Evolutionary conservation across 345 rosid species (phyloP).

Genomic region (Combretum micranthum): DNA sequence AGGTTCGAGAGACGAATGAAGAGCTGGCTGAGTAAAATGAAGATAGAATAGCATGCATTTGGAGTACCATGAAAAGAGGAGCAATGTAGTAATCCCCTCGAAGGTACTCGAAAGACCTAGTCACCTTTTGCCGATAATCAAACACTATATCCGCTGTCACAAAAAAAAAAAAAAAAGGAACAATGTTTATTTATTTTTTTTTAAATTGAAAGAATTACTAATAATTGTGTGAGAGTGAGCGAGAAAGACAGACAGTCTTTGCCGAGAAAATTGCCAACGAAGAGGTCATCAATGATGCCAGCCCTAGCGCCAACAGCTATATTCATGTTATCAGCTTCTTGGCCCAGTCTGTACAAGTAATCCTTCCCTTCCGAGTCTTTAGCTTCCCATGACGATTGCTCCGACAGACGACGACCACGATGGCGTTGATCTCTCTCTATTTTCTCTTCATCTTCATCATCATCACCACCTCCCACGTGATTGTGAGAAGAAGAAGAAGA

Average conservation of each 20-base stretch:
- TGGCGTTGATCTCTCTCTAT: constrained; percentile 1
- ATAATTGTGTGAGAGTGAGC: neutral
- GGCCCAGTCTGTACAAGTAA: constrained; percentile 76
- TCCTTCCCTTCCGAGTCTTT: constrained; percentile 72
- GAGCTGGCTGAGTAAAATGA: constrained; percentile 2
- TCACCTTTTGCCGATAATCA: constrained; percentile 88
- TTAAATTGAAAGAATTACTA: neutral
- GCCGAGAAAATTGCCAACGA: constrained; percentile 82
- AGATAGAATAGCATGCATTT: neutral
- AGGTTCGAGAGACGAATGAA: neutral
- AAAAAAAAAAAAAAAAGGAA: neutral
- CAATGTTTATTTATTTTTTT: neutral
- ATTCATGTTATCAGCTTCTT: constrained; percentile 79
- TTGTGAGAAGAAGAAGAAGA: neutral
- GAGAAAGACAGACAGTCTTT: constrained; percentile 48
- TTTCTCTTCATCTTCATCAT: neutral
- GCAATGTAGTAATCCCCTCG: constrained; percentile 93
- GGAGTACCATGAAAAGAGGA: constrained; percentile 63
- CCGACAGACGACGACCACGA: constrained; percentile 42
- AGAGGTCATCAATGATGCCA: constrained; percentile 75
- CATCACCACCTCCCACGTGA: neutral
- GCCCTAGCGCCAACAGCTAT: constrained; percentile 80
- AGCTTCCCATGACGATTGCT: constrained; percentile 93
- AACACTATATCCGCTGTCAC: constrained; percentile 65
- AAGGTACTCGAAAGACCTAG: constrained; percentile 85